Evolutionary conservation across 805 yeast genomes (phyloP).

Genomic region (Debaryomyces tyrocola): DNA sequence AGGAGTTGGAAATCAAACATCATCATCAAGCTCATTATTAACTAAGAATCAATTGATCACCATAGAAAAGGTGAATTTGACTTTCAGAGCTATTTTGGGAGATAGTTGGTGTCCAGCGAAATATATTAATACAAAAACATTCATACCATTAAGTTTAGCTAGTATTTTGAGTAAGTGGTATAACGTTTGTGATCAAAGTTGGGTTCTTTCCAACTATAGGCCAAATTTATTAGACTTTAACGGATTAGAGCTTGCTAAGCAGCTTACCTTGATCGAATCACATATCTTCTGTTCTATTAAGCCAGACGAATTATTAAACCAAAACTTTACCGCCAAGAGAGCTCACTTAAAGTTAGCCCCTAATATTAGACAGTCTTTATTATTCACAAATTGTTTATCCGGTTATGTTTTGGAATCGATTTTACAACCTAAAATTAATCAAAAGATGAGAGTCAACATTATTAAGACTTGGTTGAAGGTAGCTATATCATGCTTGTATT

Average conservation of each 20-base stretch:
- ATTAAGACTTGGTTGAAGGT: conserved; percentile 72
- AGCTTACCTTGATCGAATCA: conserved; percentile 70
- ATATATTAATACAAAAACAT: conserved; percentile 29
- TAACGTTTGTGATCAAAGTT: conserved; percentile 50
- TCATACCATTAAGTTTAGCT: conserved; percentile 30
- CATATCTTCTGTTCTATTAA: conserved; percentile 61
- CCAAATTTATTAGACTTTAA: conserved; percentile 57
- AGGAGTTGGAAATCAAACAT: conserved; percentile 43
- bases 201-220: conserved; percentile 57
- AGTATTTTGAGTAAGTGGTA: conserved; percentile 48
- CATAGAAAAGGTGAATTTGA: conserved; percentile 50
- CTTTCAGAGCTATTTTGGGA: conserved; percentile 54
- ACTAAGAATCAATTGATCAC: conserved; percentile 38
- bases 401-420: conserved; percentile 72
- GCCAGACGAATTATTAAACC: conserved; percentile 66
- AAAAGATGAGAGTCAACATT: conserved; percentile 52
- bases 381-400: conserved; percentile 70
- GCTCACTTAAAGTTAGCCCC: conserved; percentile 60
- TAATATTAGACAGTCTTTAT: conserved; percentile 58
- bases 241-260: conserved; percentile 75
- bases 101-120: conserved; percentile 45
- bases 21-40: conserved; percentile 39
- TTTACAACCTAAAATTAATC: conserved; percentile 49
- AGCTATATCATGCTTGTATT: conserved; percentile 68
- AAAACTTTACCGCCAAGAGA: conserved; percentile 60